Percentiles rank a stretch among this genome's conserved stretches.
Conservation (phyloP, 2,329 filamentous ascomycete species). For the Monilinia fructicola region DNA sequence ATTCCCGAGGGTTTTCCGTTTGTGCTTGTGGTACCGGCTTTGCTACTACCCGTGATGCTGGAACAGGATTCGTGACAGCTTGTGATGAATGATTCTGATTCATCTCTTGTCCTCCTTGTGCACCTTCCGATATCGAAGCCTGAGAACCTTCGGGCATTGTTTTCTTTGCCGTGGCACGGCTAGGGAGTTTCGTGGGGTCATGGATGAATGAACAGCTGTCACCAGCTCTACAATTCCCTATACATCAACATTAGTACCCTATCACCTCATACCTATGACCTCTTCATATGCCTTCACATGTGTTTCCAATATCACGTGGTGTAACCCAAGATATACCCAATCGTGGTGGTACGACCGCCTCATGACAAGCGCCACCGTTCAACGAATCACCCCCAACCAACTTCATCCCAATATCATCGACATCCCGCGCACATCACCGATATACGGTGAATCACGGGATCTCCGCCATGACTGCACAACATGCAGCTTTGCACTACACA, state of each 20-base stretch:
- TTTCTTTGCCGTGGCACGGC: conserved; percentile 24
- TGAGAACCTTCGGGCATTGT: conserved; percentile 26
- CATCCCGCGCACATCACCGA: conserved; percentile 27
- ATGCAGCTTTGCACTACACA: conserved; percentile 29
- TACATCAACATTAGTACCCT: conserved; percentile 37
- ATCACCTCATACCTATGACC: conserved; percentile 26
- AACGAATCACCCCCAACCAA: conserved; percentile 17
- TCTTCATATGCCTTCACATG: conserved; percentile 25
- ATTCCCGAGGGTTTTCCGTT: conserved; percentile 65
- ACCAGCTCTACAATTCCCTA: conserved; percentile 51
- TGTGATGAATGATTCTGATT: conserved; percentile 38
- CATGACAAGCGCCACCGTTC: conserved; percentile 27
- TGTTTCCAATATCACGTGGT: conserved; percentile 35
- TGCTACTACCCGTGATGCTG: conserved; percentile 53
- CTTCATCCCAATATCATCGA: conserved; percentile 16
- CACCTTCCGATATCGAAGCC: conserved; percentile 24
- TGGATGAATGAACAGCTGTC: conserved; percentile 52
- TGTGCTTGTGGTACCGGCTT: conserved; percentile 67
- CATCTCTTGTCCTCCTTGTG: conserved; percentile 23
- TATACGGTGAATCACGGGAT: conserved; percentile 37
- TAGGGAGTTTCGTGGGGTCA: conserved; percentile 39
- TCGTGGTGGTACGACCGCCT: conserved; percentile 24
- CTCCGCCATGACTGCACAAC: conserved; percentile 35
- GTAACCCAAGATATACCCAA: conserved; percentile 25
- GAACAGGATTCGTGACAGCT: conserved; percentile 39